Conservation (phyloP, 2,329 filamentous ascomycete genomes). For the Xylariaceae sp. region DNA sequence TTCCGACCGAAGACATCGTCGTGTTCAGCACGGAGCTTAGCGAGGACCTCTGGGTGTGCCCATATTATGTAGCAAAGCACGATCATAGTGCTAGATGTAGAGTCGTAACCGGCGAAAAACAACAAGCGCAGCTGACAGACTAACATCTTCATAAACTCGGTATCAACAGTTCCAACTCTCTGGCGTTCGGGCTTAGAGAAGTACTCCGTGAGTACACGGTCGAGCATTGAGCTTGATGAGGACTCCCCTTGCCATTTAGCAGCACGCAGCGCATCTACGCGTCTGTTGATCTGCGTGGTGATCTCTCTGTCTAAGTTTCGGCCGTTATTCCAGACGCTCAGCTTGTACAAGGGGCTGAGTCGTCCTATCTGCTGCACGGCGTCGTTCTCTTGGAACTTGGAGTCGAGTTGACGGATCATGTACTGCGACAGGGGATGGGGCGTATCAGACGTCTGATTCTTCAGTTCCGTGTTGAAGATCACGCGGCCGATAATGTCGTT, state of each 20-base stretch:
- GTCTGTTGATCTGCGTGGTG: constrained; percentile 24
- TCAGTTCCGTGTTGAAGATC: constrained; percentile 30
- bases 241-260: constrained; percentile 20
- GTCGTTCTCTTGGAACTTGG: constrained; percentile 27
- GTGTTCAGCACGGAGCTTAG: constrained; percentile 40
- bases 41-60: constrained; percentile 28
- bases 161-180: constrained; percentile 19
- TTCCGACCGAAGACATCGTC: constrained; percentile 46
- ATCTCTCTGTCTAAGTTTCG: constrained; percentile 29
- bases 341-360: constrained; percentile 27
- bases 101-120: constrained; percentile 39
- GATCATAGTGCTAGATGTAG: constrained; percentile 33
- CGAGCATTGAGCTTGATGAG: constrained; percentile 29
- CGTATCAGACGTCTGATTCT: constrained; percentile 25
- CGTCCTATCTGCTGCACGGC: constrained; percentile 24
- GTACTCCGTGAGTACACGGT: constrained; percentile 30
- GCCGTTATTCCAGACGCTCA: constrained; percentile 31
- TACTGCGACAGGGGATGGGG: constrained; percentile 29
- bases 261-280: constrained; percentile 20
- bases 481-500: constrained; percentile 31
- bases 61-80: constrained; percentile 29
- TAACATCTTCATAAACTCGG: constrained; percentile 27
- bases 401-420: constrained; percentile 26
- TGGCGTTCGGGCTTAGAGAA: constrained; percentile 23
- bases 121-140: constrained; percentile 33